These are phyloP conservation scores for Pseudonitzschia delicatissima DNA, from an alignment of 108 stramenopile genomes.

Conservation along the genomic window DNA sequence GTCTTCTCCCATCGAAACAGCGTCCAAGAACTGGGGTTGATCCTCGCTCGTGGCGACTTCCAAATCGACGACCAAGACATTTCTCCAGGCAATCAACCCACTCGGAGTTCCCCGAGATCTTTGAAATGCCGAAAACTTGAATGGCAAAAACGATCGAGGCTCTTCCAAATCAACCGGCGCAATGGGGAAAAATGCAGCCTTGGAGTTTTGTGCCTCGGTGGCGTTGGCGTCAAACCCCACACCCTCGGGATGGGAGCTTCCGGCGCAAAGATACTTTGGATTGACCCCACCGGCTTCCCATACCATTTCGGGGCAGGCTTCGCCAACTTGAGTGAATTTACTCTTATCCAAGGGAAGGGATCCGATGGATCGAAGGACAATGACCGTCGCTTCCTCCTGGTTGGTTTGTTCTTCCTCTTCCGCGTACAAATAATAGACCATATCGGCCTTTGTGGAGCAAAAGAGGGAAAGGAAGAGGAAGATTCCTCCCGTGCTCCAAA, in stretches of 20 bases:
- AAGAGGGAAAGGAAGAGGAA: too few species aligned
- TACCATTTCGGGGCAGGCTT: not conserved
- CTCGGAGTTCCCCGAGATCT: not conserved
- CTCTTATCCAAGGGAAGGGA: conserved; percentile 1
- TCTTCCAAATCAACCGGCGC: not conserved
- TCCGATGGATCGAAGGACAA: not conserved
- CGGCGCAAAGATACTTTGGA: not conserved
- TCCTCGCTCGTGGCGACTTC: not conserved
- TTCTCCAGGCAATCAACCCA: not conserved
- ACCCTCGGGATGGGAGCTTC: not conserved
- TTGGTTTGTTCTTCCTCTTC: not conserved
- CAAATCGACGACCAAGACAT: not conserved
- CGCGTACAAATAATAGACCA: not conserved
- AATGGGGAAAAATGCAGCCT: not conserved
- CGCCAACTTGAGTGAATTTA: not conserved
- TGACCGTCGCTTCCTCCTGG: not conserved
- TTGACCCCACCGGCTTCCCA: not conserved
- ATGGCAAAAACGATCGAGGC: not conserved
- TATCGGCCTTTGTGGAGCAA: too few species aligned
- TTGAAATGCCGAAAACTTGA: not conserved
- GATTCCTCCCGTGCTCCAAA: too few species aligned
- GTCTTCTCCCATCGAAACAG: not conserved
- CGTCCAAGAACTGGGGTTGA: not conserved
- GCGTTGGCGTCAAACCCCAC: not conserved
- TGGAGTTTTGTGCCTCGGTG: not conserved